Evolutionary conservation across 2,329 filamentous ascomycete genomes (phyloP), one percentile per base, ranked within the genome.

Genomic region (Mycocentrospora acerina): DNA sequence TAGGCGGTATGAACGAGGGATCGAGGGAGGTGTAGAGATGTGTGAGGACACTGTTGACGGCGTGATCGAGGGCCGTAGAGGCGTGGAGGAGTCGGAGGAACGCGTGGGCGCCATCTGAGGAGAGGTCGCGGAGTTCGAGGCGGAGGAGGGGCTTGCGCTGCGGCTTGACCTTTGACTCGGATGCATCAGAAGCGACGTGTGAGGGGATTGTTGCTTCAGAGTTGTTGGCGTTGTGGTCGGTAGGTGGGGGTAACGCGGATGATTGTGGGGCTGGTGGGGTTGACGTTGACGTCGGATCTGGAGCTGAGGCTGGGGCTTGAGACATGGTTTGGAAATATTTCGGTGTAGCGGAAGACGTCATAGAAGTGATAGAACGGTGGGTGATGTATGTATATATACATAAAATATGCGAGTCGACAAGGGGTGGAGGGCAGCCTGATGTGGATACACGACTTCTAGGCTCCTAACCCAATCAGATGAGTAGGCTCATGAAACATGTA

Each of bases 41-140:
- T 19, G 73, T 71, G 32, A 93, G 77, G 12, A 96, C 88, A 46
- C 79, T 78, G 33, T 76, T 66, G 22, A 90, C 78, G 40, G 86
- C 82, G 10, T 71, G 67, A 35, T 79, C 69, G 29, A 95, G 72
- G 35, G 84, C 78, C 27, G 67, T 69, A 25, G 80, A 70, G 37
- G 83, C 77, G 59, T 87, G 78, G 47, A 89, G 71, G 26, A 82
- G 71, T 35, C 70, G 66, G 42, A 95, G 79, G 67, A 95, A 94
- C 46, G 80, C 70, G 22, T 71, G 63, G 4, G 84, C 71, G 39
- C 85, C 88, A 1, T 77, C 66, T 66, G 76, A 72, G 24, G 68
- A 69, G 25, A 80, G 64, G 48, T 80, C 75, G 36, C 70, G 66
- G 25, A 76, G 58, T 48, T 75, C 67, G 19, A 76, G 65, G 32